phyloP scores from a whole-genome alignment of 805 yeast species.

The Starmerella bacillaris region DNA sequence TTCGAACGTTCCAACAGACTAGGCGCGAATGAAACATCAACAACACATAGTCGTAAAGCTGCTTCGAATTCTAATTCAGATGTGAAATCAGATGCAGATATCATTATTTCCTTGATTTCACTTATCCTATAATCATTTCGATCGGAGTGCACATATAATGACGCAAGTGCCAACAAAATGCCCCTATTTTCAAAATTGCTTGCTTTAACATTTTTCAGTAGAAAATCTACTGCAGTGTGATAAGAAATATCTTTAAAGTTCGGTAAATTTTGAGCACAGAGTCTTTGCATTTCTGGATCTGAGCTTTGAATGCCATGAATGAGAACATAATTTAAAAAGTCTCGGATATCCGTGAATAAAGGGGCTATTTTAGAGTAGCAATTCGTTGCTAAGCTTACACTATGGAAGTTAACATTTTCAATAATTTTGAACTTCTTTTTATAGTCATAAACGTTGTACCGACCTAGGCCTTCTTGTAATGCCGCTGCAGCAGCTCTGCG shows the following conservation, averaged over 20 bases:
- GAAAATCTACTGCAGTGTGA: no score
- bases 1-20: not conserved
- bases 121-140: no score
- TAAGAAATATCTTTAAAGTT: not conserved
- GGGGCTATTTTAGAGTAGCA: conserved; percentile 28
- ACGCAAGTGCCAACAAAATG: no score
- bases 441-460: conserved; percentile 31
- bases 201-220: no score
- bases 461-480: conserved; percentile 66
- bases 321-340: not conserved
- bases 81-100: conserved; percentile 1
- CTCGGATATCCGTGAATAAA: conserved; percentile 2
- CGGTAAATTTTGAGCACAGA: conserved; percentile 28
- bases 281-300: conserved; percentile 28
- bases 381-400: conserved; percentile 28
- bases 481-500: conserved; percentile 77
- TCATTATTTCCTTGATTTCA: no score
- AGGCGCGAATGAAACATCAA: not conserved
- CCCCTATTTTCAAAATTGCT: no score
- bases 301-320: not conserved
- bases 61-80: conserved; percentile 8
- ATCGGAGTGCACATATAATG: no score
- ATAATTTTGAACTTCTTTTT: conserved; percentile 27
- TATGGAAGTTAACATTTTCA: conserved; percentile 38
- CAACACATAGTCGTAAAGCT: not conserved